phyloP scores from a whole-genome alignment of 257 asterid species.

The Nicotiana attenuata region DNA sequence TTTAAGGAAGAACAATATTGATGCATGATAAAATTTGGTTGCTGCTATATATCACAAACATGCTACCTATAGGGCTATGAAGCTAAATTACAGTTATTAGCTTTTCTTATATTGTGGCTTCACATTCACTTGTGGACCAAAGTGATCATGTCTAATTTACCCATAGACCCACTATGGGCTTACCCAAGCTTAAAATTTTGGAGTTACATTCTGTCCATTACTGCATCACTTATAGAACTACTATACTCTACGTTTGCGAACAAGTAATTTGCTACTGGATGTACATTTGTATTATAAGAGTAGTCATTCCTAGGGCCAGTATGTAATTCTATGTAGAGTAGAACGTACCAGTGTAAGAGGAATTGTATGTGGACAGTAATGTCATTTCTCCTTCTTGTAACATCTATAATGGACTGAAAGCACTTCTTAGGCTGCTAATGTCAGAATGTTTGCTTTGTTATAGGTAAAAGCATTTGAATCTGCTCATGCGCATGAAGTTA shows the following conservation, averaged over 20 bases:
- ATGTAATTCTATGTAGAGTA: background rate
- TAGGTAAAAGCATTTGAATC: conserved; percentile 56
- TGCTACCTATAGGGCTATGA: background rate
- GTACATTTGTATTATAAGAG: background rate
- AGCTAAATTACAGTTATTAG: background rate
- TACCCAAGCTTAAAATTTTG: background rate
- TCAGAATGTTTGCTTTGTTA: conserved; percentile 12
- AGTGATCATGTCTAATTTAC: background rate
- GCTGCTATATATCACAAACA: background rate
- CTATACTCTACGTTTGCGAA: background rate
- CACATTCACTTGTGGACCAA: background rate
- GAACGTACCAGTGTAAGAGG: background rate
- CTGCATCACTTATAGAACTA: background rate
- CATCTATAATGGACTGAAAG: background rate
- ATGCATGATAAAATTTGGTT: background rate
- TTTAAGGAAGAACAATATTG: background rate
- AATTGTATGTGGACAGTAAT: background rate
- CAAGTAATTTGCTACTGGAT: background rate
- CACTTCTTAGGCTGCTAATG: conserved; percentile 4
- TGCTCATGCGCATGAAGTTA: conserved; percentile 48
- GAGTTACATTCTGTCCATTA: background rate
- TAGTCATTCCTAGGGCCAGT: background rate
- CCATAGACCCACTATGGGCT: background rate
- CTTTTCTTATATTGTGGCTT: background rate
- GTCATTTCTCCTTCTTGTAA: background rate